A percentile compares a stretch with the other conserved stretches of the same genome.
phyloP scores from a whole-genome alignment of 176 grass and related monocot genomes.

The Lolium perenne region DNA sequence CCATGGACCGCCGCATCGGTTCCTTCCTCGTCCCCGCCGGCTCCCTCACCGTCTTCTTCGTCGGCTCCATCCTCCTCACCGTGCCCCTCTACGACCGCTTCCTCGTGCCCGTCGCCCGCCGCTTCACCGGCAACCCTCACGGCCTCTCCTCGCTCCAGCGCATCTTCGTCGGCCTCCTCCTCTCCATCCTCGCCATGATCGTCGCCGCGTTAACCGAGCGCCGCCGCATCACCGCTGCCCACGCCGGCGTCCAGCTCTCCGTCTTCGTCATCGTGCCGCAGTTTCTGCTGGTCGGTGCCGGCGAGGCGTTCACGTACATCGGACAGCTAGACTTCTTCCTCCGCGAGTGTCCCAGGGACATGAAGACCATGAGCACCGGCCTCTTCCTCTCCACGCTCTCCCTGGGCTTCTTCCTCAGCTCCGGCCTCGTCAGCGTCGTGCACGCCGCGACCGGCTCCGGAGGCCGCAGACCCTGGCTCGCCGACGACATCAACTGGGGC shows the following conservation, averaged over 20 bases:
- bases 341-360: conserved; percentile 76
- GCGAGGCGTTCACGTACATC: conserved; percentile 92
- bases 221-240: conserved; percentile 32
- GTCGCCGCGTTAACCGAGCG: conserved; percentile 58
- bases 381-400: conserved; percentile 85
- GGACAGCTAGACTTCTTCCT: conserved; percentile 96
- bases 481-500: conserved; percentile 65
- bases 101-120: conserved; percentile 45
- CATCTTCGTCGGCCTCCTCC: conserved; percentile 67
- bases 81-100: conserved; percentile 83
- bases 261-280: conserved; percentile 81
- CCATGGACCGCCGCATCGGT: conserved; percentile 75
- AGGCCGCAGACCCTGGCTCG: conserved; percentile 52
- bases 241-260: conserved; percentile 29
- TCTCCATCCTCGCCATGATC: conserved; percentile 71
- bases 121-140: conserved; percentile 53
- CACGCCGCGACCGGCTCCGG: conserved; percentile 42
- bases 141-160: conserved; percentile 74
- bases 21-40: conserved; percentile 70
- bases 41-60: conserved; percentile 89
- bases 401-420: conserved; percentile 84
- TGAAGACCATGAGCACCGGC: conserved; percentile 95
- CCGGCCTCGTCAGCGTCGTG: conserved; percentile 56
- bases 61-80: conserved; percentile 78
- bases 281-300: conserved; percentile 73